Percentiles rank a stretch among this genome's conserved stretches.
phyloP scores from a whole-genome alignment of 352 stramenopile species.

The Pythium guiyangense region DNA sequence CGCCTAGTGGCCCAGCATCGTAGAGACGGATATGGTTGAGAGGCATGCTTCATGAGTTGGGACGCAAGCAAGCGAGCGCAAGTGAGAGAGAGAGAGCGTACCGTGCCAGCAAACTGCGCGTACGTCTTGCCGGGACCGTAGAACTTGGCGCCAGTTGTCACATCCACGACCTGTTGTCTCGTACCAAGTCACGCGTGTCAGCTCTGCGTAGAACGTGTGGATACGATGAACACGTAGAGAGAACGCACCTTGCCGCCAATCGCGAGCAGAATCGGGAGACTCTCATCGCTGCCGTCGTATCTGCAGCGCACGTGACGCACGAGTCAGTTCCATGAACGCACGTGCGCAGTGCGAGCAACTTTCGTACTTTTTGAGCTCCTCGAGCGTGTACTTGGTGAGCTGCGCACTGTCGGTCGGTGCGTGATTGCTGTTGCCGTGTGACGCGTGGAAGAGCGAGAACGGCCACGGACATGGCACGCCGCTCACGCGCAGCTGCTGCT shows the following conservation, averaged over 20 bases:
- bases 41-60: background rate
- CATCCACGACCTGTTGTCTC: slow-evolving; percentile 49
- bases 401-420: slow-evolving; percentile 19
- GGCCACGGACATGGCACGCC: slow-evolving; percentile 65
- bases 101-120: slow-evolving; percentile 66
- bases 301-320: slow-evolving; percentile 15
- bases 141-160: slow-evolving; percentile 67
- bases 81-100: slow-evolving; percentile 12
- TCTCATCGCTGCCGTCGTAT: slow-evolving; percentile 64
- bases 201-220: background rate
- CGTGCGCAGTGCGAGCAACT: background rate
- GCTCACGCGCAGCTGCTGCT: slow-evolving; percentile 50
- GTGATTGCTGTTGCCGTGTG: slow-evolving; percentile 16
- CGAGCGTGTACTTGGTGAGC: slow-evolving; percentile 49
- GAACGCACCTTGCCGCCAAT: slow-evolving; percentile 59
- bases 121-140: slow-evolving; percentile 72
- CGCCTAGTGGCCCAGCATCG: slow-evolving; percentile 20
- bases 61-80: background rate
- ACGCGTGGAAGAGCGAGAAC: slow-evolving; percentile 40
- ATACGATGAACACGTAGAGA: background rate
- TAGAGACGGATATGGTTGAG: background rate
- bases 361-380: slow-evolving; percentile 52
- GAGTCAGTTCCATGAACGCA: background rate
- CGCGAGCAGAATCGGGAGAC: slow-evolving; percentile 59
- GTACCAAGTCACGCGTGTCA: background rate